Evolutionary conservation across 768 basidiomycete genomes (phyloP).

Genomic region (Terana coerulea): DNA sequence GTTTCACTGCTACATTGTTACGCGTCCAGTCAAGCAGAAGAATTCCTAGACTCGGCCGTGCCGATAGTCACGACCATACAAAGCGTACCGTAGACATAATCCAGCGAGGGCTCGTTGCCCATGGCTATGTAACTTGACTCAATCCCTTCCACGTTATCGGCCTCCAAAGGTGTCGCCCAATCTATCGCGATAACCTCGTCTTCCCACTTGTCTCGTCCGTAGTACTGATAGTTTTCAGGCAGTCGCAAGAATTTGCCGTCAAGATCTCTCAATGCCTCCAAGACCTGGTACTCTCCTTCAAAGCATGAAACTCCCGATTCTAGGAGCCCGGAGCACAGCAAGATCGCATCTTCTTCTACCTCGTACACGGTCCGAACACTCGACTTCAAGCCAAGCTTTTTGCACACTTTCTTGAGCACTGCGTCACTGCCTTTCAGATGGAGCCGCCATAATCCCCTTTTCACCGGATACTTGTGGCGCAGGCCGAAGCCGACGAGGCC

Average conservation of each 20-base stretch:
- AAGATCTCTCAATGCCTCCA: no score
- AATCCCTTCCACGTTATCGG: neutral
- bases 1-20: no score
- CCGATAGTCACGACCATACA: conserved; percentile 1
- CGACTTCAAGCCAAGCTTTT: neutral
- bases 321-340: neutral
- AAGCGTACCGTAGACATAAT: neutral
- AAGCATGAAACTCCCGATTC: no score
- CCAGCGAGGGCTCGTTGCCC: neutral
- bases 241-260: no score
- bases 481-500: conserved; percentile 37
- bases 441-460: no score
- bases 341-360: no score
- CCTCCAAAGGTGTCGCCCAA: neutral
- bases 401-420: neutral
- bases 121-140: neutral
- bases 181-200: no score
- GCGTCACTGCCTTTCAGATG: conserved; percentile 12
- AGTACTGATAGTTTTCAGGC: neutral
- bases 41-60: no score
- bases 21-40: no score
- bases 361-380: no score
- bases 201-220: neutral
- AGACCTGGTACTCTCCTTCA: neutral
- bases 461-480: conserved; percentile 30